Evolutionary conservation across 306 rosid genomes (phyloP).

Genomic region (Citrullus mucosospermus): DNA sequence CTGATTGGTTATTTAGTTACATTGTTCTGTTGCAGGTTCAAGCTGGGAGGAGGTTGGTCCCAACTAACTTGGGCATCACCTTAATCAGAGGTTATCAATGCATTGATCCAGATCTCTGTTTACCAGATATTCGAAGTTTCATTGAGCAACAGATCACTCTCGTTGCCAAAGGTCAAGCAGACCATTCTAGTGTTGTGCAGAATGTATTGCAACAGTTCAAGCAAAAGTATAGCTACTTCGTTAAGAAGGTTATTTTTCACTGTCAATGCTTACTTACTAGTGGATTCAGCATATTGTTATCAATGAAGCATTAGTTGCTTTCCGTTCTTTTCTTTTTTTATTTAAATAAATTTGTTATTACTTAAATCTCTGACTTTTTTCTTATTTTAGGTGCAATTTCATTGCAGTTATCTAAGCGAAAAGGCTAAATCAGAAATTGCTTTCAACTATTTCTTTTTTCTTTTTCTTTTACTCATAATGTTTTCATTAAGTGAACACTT

Average conservation of each 20-base stretch:
- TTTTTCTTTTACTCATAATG: neutral
- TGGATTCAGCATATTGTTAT: neutral
- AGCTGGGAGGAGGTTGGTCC: conserved; percentile 82
- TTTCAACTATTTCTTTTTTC: neutral
- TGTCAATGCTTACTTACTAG: neutral
- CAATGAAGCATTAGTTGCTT: neutral
- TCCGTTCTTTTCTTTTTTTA: neutral
- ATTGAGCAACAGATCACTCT: conserved; percentile 97
- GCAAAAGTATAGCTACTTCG: conserved; percentile 78
- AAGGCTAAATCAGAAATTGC: neutral
- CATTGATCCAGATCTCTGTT: conserved; percentile 90
- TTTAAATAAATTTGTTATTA: neutral
- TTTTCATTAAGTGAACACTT: neutral
- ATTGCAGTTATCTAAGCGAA: neutral
- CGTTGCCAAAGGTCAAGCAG: conserved; percentile 78
- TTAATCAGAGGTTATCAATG: conserved; percentile 89
- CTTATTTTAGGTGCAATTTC: neutral
- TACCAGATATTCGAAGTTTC: conserved; percentile 97
- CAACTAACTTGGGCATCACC: conserved; percentile 79
- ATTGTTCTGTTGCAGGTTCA: conserved; percentile 59
- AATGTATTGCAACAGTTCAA: conserved; percentile 81
- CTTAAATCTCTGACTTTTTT: neutral
- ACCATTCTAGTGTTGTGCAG: conserved; percentile 67
- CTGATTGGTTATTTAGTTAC: conserved; percentile 8
- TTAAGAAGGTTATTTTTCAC: conserved; percentile 52